Conservation (phyloP, 352 stramenopile genomes). For the Phytophthora foliorum region DNA sequence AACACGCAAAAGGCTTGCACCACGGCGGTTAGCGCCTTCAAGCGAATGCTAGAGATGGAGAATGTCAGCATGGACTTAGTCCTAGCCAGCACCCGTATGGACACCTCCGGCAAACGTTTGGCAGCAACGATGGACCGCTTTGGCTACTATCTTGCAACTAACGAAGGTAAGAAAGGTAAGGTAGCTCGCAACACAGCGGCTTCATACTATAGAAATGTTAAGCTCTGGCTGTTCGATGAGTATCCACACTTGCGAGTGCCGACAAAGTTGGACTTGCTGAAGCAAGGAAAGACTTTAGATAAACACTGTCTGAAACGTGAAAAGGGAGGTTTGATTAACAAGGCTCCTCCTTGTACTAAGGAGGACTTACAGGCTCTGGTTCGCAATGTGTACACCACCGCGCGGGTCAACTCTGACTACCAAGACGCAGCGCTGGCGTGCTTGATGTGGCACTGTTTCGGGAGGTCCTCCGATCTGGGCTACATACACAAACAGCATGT, state of each 20-base stretch:
- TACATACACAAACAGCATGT: constrained; percentile 35
- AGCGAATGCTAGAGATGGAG: constrained; percentile 10
- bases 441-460: constrained; percentile 49
- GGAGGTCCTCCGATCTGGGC: constrained; percentile 32
- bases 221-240: constrained; percentile 13
- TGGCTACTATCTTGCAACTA: constrained; percentile 19
- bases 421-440: constrained; percentile 40
- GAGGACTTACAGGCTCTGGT: constrained; percentile 27
- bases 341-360: constrained; percentile 46
- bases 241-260: constrained; percentile 5
- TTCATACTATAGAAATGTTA: constrained; percentile 18
- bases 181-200: constrained; percentile 15
- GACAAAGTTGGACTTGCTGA: constrained; percentile 17
- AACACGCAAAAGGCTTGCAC: constrained; percentile 20
- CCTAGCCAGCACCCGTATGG: constrained; percentile 3
- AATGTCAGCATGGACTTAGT: constrained; percentile 7
- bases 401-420: constrained; percentile 27
- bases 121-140: constrained; percentile 16
- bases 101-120: constrained; percentile 7
- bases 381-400: constrained; percentile 9
- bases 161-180: constrained; percentile 25
- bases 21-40: constrained; percentile 10
- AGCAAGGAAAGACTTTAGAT: constrained; percentile 15
- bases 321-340: constrained; percentile 34
- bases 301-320: constrained; percentile 36